A percentile compares a stretch with the other conserved stretches of the same genome.
Evolutionary conservation across 2,329 filamentous ascomycete species (phyloP).

Genomic region (Trichophyton simii): DNA sequence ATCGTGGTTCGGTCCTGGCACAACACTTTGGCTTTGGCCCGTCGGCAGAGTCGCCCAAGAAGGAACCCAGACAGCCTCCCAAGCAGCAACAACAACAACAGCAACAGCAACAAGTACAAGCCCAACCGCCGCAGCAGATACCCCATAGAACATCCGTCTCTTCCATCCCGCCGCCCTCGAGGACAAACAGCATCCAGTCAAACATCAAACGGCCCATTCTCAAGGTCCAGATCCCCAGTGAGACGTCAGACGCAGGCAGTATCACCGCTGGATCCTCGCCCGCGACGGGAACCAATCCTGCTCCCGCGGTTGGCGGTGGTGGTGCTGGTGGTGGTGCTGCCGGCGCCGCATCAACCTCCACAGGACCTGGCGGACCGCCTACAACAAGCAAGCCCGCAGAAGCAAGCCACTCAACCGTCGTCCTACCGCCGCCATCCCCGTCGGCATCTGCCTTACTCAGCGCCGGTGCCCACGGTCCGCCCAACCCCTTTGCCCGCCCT

Average conservation of each 20-base stretch:
- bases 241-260: constrained; percentile 63
- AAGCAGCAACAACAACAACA: constrained; percentile 26
- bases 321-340: too few species aligned
- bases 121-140: constrained; percentile 26
- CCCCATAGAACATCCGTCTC: constrained; percentile 43
- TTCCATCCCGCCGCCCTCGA: constrained; percentile 57
- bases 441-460: constrained; percentile 75
- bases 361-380: constrained; percentile 17
- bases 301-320: constrained; percentile 26
- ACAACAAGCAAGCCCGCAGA: constrained; percentile 41
- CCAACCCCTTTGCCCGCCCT: constrained; percentile 88
- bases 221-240: constrained; percentile 90
- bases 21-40: constrained; percentile 63
- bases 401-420: constrained; percentile 53
- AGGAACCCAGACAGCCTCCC: constrained; percentile 21
- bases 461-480: constrained; percentile 80
- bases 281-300: constrained; percentile 14
- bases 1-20: constrained; percentile 74
- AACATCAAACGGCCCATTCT: constrained; percentile 64
- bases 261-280: constrained; percentile 58
- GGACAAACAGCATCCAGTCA: constrained; percentile 62
- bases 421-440: constrained; percentile 84
- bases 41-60: constrained; percentile 36
- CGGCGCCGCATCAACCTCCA: too few species aligned
- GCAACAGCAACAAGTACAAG: not conserved